These are phyloP conservation scores for Solanum lycopersicoides DNA, from an alignment of 257 asterid genomes.

Conservation along the genomic window DNA sequence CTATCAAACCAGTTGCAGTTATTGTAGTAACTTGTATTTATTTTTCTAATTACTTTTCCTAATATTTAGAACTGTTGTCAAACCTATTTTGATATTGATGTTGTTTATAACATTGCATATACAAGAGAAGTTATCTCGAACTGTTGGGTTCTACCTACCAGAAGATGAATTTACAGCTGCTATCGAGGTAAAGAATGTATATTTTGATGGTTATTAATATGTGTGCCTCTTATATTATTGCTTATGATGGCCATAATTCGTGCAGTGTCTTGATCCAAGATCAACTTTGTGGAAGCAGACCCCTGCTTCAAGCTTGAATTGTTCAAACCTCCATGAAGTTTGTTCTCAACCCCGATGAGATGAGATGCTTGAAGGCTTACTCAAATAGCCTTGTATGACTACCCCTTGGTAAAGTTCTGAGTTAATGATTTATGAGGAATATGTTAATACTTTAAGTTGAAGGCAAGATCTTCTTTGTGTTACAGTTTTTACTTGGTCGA, in stretches of 20 bases:
- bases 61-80: not conserved
- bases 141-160: slow-evolving; percentile 43
- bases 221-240: slow-evolving; percentile 1
- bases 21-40: not conserved
- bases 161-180: slow-evolving; percentile 91
- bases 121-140: slow-evolving; percentile 47
- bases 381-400: no score
- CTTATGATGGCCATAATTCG: slow-evolving; percentile 9
- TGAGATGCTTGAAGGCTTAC: no score
- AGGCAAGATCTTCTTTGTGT: no score
- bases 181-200: slow-evolving; percentile 49
- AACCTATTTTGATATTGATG: not conserved
- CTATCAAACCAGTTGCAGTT: not conserved
- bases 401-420: no score
- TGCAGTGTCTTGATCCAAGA: slow-evolving; percentile 94
- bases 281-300: slow-evolving; percentile 45
- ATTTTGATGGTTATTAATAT: not conserved
- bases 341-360: no score
- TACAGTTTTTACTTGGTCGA: no score
- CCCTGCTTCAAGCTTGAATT: slow-evolving; percentile 29
- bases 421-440: no score
- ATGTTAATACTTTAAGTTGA: no score
- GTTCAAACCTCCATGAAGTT: slow-evolving; percentile 32
- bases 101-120: slow-evolving; percentile 21
- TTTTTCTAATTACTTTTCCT: not conserved